phyloP scores from a whole-genome alignment of 2,329 filamentous ascomycete genomes.

The Lecanicillium sp. region DNA sequence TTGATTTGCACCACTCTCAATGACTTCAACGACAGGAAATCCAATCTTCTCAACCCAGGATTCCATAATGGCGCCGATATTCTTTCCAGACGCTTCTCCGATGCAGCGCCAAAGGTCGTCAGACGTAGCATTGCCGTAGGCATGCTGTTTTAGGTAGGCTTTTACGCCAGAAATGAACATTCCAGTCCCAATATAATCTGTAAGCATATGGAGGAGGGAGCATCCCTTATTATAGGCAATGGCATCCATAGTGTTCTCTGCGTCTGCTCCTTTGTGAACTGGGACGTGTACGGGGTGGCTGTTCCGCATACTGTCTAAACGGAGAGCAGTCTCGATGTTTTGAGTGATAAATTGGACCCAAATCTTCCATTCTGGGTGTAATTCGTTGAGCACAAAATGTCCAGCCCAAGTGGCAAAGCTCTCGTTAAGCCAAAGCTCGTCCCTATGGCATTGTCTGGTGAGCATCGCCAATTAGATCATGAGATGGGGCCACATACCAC shows the following conservation, averaged over 20 bases:
- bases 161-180: slow-evolving; percentile 86
- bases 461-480: no score
- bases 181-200: slow-evolving; percentile 78
- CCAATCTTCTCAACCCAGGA: slow-evolving; percentile 95
- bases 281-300: slow-evolving; percentile 95
- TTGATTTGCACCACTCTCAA: slow-evolving; percentile 74
- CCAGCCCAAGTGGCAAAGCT: slow-evolving; percentile 98
- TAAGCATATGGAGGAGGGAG: slow-evolving; percentile 93
- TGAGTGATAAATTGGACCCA: slow-evolving; percentile 97
- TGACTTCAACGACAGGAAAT: slow-evolving; percentile 80
- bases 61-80: slow-evolving; percentile 82
- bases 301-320: slow-evolving; percentile 79
- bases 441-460: no score
- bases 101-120: slow-evolving; percentile 85
- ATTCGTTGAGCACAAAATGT: slow-evolving; percentile 82
- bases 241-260: slow-evolving; percentile 95
- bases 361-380: slow-evolving; percentile 95
- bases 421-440: slow-evolving; percentile 88
- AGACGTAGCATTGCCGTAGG: slow-evolving; percentile 85
- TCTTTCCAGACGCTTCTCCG: slow-evolving; percentile 76
- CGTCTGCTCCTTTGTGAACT: slow-evolving; percentile 84
- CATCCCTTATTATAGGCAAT: slow-evolving; percentile 97
- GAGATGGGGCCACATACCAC: no score
- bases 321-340: slow-evolving; percentile 84
- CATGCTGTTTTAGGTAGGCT: slow-evolving; percentile 81